phyloP scores from a whole-genome alignment of 2,329 filamentous ascomycete species.

The Neopestalotiopsis sp. region DNA sequence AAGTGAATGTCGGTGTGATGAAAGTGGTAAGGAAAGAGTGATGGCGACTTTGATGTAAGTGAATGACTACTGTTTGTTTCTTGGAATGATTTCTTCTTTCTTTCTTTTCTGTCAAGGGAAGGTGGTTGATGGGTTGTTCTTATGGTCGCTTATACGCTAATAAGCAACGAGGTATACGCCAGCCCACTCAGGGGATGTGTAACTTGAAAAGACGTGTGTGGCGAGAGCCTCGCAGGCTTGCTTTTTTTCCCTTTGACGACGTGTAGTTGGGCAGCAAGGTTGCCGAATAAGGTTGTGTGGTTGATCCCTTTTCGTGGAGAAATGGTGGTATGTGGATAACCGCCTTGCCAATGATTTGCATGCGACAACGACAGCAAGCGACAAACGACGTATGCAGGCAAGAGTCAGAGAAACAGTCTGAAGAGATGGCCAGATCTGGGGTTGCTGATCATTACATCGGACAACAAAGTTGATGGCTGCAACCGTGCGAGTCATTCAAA shows the following conservation, averaged over 20 bases:
- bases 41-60: background rate
- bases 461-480: background rate
- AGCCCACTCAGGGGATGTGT: background rate
- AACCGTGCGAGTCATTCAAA: slow-evolving; percentile 11
- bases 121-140: background rate
- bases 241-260: background rate
- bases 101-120: background rate
- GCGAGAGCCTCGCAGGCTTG: slow-evolving; percentile 5
- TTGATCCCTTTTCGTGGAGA: background rate
- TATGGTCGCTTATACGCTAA: slow-evolving; percentile 1
- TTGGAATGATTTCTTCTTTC: background rate
- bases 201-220: slow-evolving; percentile 1
- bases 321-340: background rate
- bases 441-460: slow-evolving; percentile 5
- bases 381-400: background rate
- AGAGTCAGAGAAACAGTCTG: background rate
- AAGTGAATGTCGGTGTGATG: background rate
- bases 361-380: background rate
- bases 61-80: background rate
- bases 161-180: background rate
- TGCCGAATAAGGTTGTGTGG: slow-evolving; percentile 11
- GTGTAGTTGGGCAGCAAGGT: slow-evolving; percentile 8
- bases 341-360: background rate
- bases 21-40: background rate
- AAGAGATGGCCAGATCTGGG: background rate